Base-by-base conservation (phyloP, 1,139 yeast species). In the Magnusiomyces suaveolens region DNA sequence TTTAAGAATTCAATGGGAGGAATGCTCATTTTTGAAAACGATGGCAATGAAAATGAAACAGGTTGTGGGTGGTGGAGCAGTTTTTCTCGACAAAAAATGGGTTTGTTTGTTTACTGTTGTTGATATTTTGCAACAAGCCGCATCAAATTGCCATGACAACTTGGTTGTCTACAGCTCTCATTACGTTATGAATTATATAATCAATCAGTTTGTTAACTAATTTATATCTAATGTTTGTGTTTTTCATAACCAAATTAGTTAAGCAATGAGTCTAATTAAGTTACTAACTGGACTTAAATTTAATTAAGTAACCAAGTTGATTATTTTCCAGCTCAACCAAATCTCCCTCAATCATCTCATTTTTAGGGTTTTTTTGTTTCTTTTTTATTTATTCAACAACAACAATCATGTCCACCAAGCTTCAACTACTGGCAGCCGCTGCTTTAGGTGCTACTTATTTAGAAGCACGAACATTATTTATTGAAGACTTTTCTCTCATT, bases 1-100 rank as follows among this genome's bases (percentile, higher is more conserved):
- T 68, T 69, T 43, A 72, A 65, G 57, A 69, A 73, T 62, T 72
- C 76, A 51, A 72, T 68, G 3, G 44, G 44, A 3, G 44, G 44
- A 41, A 41, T 29, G 33, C 12, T 20, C 18, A 29, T 29, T 6
- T 29, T 29, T 29, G 12, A 29, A 29, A 29, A 29, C 12, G 33
- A 12, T 29, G 33, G 33, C 12, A 12, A 29, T 29, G 33, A 29
- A 6, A 12, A 29, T 29, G 33, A 29, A 12, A 12, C 6, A 29
- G 12, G 33, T 29, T 12, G 33, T 29, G 33, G 6, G 33, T 6
- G 6, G 33, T 29, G 33, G 6, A 29, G 33, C 10, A 12, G 6
- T 29, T 29, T 29, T 29, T 29, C 12, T 29, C 12, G 33, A 12
- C 6, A 29, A 29, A 6, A 29, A 6, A 6, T 6, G 33, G 33